Evolutionary conservation across 2,329 filamentous ascomycete species (phyloP), one percentile per base, ranked within the genome.

Genomic region (Sporothrix phasma): DNA sequence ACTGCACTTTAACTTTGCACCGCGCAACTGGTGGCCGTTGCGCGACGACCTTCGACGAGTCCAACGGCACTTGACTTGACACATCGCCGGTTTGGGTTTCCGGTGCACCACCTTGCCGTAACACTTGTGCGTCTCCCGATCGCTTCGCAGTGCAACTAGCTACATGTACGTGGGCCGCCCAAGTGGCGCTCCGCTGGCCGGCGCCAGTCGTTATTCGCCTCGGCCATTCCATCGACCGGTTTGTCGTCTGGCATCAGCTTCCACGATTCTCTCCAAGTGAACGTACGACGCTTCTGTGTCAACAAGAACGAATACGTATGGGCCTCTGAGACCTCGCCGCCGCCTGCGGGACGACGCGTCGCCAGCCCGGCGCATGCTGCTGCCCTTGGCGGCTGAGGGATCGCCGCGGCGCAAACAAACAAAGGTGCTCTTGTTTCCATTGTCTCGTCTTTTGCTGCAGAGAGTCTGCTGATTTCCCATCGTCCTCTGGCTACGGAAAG

Each of bases 191-290:
- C 24, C 13, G 29, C 46, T 24, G 46, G 22, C 22, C 46, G 17
- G 31, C n/a, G 49, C n/a, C 29, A n/a, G 29, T 8, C n/a, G n/a
- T 3, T 15, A 31, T 17, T 13, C 22, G 31, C 31, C 62, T 58
- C 41, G 51, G n/a, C 51, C 62, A 63, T 63, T 59, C 53, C 62
- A 61, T 15, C 53, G 53, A 39, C 31, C 34, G 11, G 13, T 19
- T 59, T 19, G 19, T 41, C 41, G 31, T 63, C 39, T 26, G 15
- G 15, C 24, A 22, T 63, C 19, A 58, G 41, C n/a, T 34, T 45
- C 22, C 24, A 37, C 51, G 61, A 22, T 22, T 19, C 13, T 41
- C 13, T 26, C 22, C 3, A n/a, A 17, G 37, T 6, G 7, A 15
- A 17, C 37, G 17, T n/a, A 24, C n/a, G 31, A n/a, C 54, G 10